These are phyloP conservation scores for Spathaspora passalidarum DNA, from an alignment of 805 yeast genomes.

Conservation along the genomic window DNA sequence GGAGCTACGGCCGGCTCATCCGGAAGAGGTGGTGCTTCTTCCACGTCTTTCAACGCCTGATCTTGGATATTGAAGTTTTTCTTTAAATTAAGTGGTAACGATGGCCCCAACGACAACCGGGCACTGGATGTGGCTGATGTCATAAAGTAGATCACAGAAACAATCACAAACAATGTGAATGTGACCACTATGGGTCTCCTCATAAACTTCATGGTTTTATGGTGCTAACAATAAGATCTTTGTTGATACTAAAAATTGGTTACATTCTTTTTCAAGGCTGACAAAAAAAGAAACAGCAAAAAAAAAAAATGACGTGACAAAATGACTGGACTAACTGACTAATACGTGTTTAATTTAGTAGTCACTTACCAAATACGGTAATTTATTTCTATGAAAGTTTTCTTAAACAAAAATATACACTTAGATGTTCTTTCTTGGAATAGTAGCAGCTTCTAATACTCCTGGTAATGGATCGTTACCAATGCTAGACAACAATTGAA, in stretches of 20 bases:
- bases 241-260: no score
- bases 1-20: not conserved
- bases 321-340: no score
- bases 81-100: slow-evolving; percentile 20
- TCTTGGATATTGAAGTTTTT: slow-evolving; percentile 7
- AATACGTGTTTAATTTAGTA: no score
- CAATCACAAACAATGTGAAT: slow-evolving; percentile 20
- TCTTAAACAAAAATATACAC: not conserved
- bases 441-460: slow-evolving; percentile 58
- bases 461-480: slow-evolving; percentile 69
- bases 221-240: no score
- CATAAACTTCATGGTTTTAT: slow-evolving; percentile 18
- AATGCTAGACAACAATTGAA: slow-evolving; percentile 49
- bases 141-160: slow-evolving; percentile 27
- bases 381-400: no score
- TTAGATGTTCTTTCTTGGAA: slow-evolving; percentile 32
- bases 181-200: slow-evolving; percentile 28
- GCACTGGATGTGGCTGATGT: slow-evolving; percentile 16
- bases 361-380: no score
- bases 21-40: slow-evolving; percentile 1
- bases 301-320: no score
- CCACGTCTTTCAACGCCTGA: not conserved
- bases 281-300: no score
- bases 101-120: slow-evolving; percentile 17
- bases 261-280: no score